phyloP scores from a whole-genome alignment of 176 grass and related monocot species.

The Triticum timopheevii region DNA sequence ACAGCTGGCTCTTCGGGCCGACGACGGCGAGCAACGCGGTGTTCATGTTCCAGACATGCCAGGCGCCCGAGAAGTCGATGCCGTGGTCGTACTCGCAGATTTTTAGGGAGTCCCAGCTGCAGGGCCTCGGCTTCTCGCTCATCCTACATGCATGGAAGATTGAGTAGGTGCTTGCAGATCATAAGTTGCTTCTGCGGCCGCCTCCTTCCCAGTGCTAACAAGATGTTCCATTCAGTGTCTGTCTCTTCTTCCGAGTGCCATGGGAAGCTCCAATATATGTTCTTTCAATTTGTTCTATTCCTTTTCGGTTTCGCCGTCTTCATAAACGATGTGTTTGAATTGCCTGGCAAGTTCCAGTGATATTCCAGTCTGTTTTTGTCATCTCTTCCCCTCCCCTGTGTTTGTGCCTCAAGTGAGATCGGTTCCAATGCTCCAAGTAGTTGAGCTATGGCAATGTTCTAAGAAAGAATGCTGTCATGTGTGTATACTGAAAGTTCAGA shows the following conservation, averaged over 20 bases:
- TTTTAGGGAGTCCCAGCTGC: slow-evolving; percentile 53
- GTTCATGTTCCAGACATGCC: slow-evolving; percentile 77
- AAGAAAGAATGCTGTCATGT: slow-evolving; percentile 36
- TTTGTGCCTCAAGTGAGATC: slow-evolving; percentile 16
- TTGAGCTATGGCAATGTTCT: slow-evolving; percentile 24
- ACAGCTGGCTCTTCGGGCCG: slow-evolving; percentile 68
- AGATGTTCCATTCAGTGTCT: slow-evolving; percentile 40
- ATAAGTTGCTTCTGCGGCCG: slow-evolving; percentile 35
- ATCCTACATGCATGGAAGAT: slow-evolving; percentile 69
- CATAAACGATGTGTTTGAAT: slow-evolving; percentile 41
- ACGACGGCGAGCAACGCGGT: slow-evolving; percentile 39
- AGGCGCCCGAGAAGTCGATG: slow-evolving; percentile 55
- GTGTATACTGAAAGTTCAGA: slow-evolving; percentile 28
- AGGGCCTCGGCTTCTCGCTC: slow-evolving; percentile 56
- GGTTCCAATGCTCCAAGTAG: slow-evolving; percentile 31
- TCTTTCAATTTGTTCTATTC: slow-evolving; percentile 24
- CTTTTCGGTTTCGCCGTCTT: slow-evolving; percentile 28
- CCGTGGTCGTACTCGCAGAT: slow-evolving; percentile 52
- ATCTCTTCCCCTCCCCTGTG: not conserved
- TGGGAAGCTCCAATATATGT: slow-evolving; percentile 47
- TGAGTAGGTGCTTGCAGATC: slow-evolving; percentile 53
- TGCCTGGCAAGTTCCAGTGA: slow-evolving; percentile 43
- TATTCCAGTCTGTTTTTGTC: slow-evolving; percentile 21
- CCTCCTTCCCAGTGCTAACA: slow-evolving; percentile 52
- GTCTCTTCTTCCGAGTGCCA: slow-evolving; percentile 40